Conservation (phyloP, 441 rosid genomes). For the Monsonia emarginata region DNA sequence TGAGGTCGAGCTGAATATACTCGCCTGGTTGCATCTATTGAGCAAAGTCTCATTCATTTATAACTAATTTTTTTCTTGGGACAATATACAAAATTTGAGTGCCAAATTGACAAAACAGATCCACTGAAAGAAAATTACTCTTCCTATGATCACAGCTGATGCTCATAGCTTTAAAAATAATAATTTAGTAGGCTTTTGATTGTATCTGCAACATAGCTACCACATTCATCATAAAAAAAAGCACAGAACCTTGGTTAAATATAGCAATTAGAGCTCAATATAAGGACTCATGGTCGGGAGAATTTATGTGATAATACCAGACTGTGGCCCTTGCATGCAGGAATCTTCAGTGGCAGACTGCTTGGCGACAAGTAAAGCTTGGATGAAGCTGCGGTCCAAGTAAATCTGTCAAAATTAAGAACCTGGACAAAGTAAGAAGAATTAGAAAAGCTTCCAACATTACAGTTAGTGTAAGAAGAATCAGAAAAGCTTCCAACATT, state of each 20-base stretch:
- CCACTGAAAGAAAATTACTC: not conserved
- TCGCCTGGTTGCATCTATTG: not conserved
- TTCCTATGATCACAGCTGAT: not conserved
- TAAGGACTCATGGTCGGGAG: not conserved
- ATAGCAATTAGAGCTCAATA: not conserved
- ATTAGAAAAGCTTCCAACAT: constrained; percentile 8
- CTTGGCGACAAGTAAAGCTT: constrained; percentile 88
- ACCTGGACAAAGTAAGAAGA: constrained; percentile 37
- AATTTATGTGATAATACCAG: constrained; percentile 40
- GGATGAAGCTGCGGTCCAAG: constrained; percentile 74
- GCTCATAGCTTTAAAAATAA: not conserved
- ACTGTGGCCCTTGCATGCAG: constrained; percentile 93
- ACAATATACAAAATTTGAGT: not conserved
- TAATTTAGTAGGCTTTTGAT: not conserved
- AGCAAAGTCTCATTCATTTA: not conserved
- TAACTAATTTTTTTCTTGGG: not conserved
- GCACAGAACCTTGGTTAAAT: not conserved
- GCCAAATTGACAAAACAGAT: not conserved
- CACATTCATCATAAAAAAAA: not conserved
- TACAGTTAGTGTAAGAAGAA: constrained; percentile 13
- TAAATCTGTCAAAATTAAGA: constrained; percentile 67
- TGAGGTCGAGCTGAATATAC: not conserved
- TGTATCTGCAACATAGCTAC: not conserved
- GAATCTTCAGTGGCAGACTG: constrained; percentile 84
- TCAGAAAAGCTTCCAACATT: constrained; percentile 7